Conservation (phyloP, 768 basidiomycete species). For the Kwoniella sp. region DNA sequence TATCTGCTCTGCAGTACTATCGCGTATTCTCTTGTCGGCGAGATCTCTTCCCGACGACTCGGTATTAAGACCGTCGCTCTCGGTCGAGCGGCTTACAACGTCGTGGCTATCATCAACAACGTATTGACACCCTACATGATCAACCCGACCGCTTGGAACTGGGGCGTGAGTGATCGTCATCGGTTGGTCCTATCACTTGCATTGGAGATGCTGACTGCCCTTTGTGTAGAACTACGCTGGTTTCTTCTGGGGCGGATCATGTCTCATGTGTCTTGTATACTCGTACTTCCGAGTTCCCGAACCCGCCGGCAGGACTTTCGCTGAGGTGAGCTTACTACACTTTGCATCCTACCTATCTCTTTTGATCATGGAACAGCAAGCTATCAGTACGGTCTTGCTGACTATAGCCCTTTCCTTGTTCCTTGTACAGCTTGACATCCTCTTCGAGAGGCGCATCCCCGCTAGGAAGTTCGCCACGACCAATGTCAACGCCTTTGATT, state of each 20-base stretch:
- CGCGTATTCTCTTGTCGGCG: slow-evolving; percentile 51
- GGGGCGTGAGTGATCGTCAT: slow-evolving; percentile 23
- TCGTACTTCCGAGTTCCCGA: slow-evolving; percentile 49
- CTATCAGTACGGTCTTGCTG: too few species aligned
- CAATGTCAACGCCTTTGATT: slow-evolving; percentile 42
- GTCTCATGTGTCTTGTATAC: slow-evolving; percentile 45
- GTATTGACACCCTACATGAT: slow-evolving; percentile 50
- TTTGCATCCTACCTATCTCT: not conserved
- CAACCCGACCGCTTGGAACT: slow-evolving; percentile 49
- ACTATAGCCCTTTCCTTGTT: not conserved
- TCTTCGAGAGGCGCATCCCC: slow-evolving; percentile 56
- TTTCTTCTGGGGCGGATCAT: slow-evolving; percentile 46
- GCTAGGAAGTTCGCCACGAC: slow-evolving; percentile 54
- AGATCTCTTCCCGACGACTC: slow-evolving; percentile 54
- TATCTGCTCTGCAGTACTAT: slow-evolving; percentile 34
- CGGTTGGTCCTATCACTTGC: not conserved
- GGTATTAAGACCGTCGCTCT: slow-evolving; percentile 54
- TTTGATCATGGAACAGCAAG: not conserved
- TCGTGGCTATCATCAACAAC: slow-evolving; percentile 38
- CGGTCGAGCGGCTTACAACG: slow-evolving; percentile 40
- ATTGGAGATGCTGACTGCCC: slow-evolving; percentile 1
- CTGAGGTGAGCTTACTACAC: slow-evolving; percentile 40
- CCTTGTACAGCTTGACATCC: slow-evolving; percentile 49
- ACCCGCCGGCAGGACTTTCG: slow-evolving; percentile 45
- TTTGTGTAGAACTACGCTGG: slow-evolving; percentile 36